Evolutionary conservation across 225 moss, liverwort and hornwort genomes (phyloP).

Genomic region (Neckera pumila): DNA sequence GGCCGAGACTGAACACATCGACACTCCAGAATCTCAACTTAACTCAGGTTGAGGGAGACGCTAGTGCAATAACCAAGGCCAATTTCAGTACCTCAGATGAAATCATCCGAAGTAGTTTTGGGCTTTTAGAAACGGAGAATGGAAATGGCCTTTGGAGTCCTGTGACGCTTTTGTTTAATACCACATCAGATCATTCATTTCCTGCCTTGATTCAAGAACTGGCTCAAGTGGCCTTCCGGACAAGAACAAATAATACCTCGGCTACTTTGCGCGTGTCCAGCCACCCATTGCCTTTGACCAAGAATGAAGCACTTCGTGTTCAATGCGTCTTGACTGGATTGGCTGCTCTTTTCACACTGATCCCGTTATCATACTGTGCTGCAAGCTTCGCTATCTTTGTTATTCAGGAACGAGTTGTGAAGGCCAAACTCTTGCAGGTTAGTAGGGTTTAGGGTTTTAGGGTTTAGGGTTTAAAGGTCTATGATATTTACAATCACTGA

Average conservation of each 20-base stretch:
- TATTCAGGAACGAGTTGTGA: conserved; percentile 77
- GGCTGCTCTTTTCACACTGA: conserved; percentile 80
- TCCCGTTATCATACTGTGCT: conserved; percentile 82
- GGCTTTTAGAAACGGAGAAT: conserved; percentile 22
- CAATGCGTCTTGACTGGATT: conserved; percentile 64
- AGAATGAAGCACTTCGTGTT: conserved; percentile 54
- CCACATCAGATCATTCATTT: conserved; percentile 77
- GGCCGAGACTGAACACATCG: conserved; percentile 46
- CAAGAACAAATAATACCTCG: conserved; percentile 21
- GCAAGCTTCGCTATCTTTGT: conserved; percentile 86
- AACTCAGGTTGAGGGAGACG: conserved; percentile 1
- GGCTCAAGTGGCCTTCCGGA: conserved; percentile 49
- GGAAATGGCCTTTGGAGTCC: conserved; percentile 48
- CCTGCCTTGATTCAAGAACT: conserved; percentile 78
- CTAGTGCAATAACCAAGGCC: conserved; percentile 11
- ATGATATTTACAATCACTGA: not conserved
- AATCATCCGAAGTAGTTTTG: conserved; percentile 5
- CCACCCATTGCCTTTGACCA: conserved; percentile 77
- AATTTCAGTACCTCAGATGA: conserved; percentile 17
- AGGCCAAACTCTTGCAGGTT: conserved; percentile 93
- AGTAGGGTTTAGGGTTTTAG: too few relatives aligned
- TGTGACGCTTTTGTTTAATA: conserved; percentile 70
- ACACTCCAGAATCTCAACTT: conserved; percentile 29
- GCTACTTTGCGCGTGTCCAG: conserved; percentile 44
- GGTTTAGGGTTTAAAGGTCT: too few relatives aligned